Base-by-base conservation (phyloP, 176 grass and related monocot genomes). In the Oryza meridionalis region DNA sequence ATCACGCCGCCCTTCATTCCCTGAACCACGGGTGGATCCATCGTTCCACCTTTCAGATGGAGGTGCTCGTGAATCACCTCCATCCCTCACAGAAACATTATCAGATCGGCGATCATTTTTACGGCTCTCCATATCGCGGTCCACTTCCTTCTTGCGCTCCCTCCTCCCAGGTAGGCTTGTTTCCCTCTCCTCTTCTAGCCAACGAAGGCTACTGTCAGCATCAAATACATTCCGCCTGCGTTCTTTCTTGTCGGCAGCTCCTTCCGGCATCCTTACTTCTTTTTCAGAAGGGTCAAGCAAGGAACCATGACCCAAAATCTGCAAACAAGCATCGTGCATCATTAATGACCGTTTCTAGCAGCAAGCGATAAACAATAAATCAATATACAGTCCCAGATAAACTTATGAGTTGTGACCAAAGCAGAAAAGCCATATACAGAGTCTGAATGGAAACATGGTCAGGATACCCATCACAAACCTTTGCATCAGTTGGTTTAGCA, bases 121-220 rank as follows among this genome's bases (percentile, higher is more conserved):
- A 11, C 91, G 85, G 42, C 72, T 88, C 22, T 96, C 93, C 42
- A 78, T 76, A n/a, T 99, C 96, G 64, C 94, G 65, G 62, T 99
- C 94, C 70, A 88, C 80, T 85, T 95, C 93, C 80, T 92, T 95
- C 76, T 88, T 93, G 38, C 84, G 91, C 47, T 93, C 97, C 78
- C 84, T 90, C 81, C 93, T 91, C 79, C 93, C 88, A 82, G 96
- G 90, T 68, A 94, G 79, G 66, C 91, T 90, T 44, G 89, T 99
- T 73, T 99, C 97, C 80, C 97, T 96, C 88, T 99, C 97, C 84
- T 99, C 97, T 75, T 96, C 97, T 45, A 91, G 97, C 97, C 97
- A 99, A 7, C 88, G 91, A 65, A 92, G 88, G 84, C 81, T 76
- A 85, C 66, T 88, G 76, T 93, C 93, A 81, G 91, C 78, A 87